Base-by-base conservation (phyloP, 176 grass and related monocot genomes). In the Microstegium vimineum region DNA sequence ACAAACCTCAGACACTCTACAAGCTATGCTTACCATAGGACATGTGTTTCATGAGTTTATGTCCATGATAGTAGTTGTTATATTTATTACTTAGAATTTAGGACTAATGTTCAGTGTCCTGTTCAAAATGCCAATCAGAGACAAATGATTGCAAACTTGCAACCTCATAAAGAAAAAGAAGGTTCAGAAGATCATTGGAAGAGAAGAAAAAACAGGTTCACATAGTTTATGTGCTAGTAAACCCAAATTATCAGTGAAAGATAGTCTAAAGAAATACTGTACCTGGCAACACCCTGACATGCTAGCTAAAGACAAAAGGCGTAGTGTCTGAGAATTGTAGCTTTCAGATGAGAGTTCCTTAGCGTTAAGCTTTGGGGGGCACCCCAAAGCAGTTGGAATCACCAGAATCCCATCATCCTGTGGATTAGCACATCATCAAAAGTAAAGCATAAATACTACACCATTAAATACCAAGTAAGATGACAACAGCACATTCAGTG, bases 281-380 rank as follows among this genome's bases (percentile, higher is more conserved):
- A 99, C 97, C 93, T 99, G 93, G 77, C 97, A 99, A 87, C 97
- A 96, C 35, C 97, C 93, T 78, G 97, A 96, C 93, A 99, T 93
- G 43, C 93, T 94, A 83, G 93, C 85, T 90, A 96, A 85, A 87
- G 93, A 81, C 23, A 82, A 66, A 77, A 99, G 87, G 80, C 81
- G 89, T 22, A 89, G 76, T 62, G 81, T 92, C 73, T 83, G 80
- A 79, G 51, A 26, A 75, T 90, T 91, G 83, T 92, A 96, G 79
- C 85, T 87, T 40, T 82, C 81, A 74, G 93, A 95, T 38, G 82
- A 89, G 40, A 99, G 83, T 74, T 96, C 93, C 85, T 82, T 95
- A 37, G 91, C 33, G 32, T 87, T 96, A 77, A 94, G 51, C 83
- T 99, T 99, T 63, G 97, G 97, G 62, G 97, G 93, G 82, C 82